phyloP scores from a whole-genome alignment of 345 rosid genomes.

The Hibiscus trionum region DNA sequence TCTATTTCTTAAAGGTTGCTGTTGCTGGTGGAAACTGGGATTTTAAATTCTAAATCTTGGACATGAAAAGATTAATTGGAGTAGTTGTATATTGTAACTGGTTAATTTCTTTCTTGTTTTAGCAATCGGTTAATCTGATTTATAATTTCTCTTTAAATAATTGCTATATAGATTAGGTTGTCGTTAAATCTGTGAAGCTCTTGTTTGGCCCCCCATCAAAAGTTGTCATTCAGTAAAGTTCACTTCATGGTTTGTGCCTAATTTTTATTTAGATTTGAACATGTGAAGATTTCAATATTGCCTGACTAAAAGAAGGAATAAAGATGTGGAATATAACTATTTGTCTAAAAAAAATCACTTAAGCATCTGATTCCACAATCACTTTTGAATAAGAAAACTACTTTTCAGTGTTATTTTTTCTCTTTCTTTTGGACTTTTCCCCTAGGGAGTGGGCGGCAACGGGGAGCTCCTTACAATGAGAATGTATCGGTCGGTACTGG shows the following conservation, averaged over 20 bases:
- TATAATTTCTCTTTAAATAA: not conserved
- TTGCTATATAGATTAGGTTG: not conserved
- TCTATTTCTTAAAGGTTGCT: not conserved
- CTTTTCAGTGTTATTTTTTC: not conserved
- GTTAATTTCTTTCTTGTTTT: not conserved
- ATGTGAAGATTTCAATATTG: not conserved
- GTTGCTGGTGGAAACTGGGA: not conserved
- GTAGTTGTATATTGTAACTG: not conserved
- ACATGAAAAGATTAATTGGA: not conserved
- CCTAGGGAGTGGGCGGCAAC: not conserved
- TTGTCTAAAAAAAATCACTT: not conserved
- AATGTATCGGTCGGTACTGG: not conserved
- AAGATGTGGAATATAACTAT: conserved; percentile 5
- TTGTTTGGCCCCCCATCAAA: not conserved
- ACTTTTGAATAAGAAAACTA: not conserved
- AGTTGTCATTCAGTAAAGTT: not conserved
- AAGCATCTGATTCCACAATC: not conserved
- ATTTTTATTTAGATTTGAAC: not conserved
- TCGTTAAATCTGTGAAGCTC: conserved; percentile 7
- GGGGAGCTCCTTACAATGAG: not conserved
- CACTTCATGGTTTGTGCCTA: not conserved
- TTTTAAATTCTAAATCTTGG: not conserved
- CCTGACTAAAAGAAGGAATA: conserved; percentile 1
- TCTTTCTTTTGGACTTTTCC: not conserved
- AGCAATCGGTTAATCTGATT: not conserved